A percentile compares a stretch with the other conserved stretches of the same genome.
These are phyloP conservation scores for Nakazawaea wickerhamii DNA, from an alignment of 805 yeast genomes.

Conservation along the genomic window DNA sequence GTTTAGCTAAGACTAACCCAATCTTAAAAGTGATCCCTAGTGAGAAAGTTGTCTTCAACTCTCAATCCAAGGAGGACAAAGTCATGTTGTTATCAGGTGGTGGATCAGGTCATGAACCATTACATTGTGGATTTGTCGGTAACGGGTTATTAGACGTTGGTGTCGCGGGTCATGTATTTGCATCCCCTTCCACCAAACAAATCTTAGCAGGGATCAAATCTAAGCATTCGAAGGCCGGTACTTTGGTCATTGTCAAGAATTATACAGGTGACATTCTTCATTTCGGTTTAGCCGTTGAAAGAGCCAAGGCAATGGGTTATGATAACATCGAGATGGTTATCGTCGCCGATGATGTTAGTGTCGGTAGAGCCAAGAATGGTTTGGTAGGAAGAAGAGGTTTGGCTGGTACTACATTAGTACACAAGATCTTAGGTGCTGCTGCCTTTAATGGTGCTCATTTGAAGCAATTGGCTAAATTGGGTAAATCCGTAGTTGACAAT, in stretches of 20 bases:
- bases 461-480: conserved; percentile 50
- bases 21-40: conserved; percentile 44
- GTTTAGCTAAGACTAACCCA: conserved; percentile 52
- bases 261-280: conserved; percentile 94
- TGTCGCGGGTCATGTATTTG: conserved; percentile 87
- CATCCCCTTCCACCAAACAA: conserved; percentile 92
- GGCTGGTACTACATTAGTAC: conserved; percentile 86
- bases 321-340: conserved; percentile 60
- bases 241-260: conserved; percentile 78
- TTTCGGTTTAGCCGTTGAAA: conserved; percentile 86
- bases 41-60: conserved; percentile 49
- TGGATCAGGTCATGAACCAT: conserved; percentile 83
- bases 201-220: conserved; percentile 68
- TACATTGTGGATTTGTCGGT: conserved; percentile 90
- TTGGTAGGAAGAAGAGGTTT: conserved; percentile 92
- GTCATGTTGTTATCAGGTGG: conserved; percentile 84
- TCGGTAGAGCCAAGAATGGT: conserved; percentile 83
- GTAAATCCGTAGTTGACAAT: conserved; percentile 53
- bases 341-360: conserved; percentile 92
- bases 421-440: conserved; percentile 79
- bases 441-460: conserved; percentile 38
- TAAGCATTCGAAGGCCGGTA: conserved; percentile 50
- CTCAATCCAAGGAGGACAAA: conserved; percentile 35
- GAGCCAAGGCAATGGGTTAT: conserved; percentile 75
- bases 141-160: conserved; percentile 79